Base-by-base conservation (phyloP, 495 filamentous ascomycete species). In the Chaetomium cochliodes region DNA sequence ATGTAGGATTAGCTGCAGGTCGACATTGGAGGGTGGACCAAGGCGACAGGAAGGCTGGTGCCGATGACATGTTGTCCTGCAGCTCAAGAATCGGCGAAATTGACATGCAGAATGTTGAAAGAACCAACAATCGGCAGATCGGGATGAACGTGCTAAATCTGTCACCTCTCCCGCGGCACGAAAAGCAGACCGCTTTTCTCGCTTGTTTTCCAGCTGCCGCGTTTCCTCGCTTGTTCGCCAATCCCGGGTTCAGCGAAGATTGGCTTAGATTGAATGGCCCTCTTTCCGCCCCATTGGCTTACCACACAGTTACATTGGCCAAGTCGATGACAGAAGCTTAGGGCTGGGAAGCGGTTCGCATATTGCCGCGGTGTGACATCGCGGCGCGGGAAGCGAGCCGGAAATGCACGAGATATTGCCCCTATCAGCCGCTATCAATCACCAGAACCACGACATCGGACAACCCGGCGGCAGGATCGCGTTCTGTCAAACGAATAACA, bases 311-410 rank as follows among this genome's bases (percentile, higher is more conserved):
- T 33, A 23, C 44, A 51, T 60, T 37, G 28, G 12, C 28, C 0
- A 5, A 51, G 1, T 41, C 58, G 20, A n/a, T 47, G 57, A 49
- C 42, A 59, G 42, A 30, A 37, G 26, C n/a, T 39, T 51, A 25
- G 16, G 58, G 44, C 30, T 25, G 11, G 18, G 12, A 26, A n/a
- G 39, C 46, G 58, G 26, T 42, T 39, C 46, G 58, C 20, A 41
- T 44, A 58, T 58, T 58, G 16, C 55, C 55, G 23, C 16, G 39
- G 37, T 20, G 58, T 60, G 26, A 60, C 58, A 60, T 50, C 46
- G 58, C 46, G n/a, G 46, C 58, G 42, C 58, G 46, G 58, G 28
- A 51, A 51, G 12, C n/a, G 1, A 51, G 20, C 28, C 58, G 58
- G 58, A 51, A 25, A 51, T 51, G 58, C 58, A 60, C 15, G 57